Conservation (phyloP, 169 alveolate genomes). For the Cryptosporidium xiaoi region DNA sequence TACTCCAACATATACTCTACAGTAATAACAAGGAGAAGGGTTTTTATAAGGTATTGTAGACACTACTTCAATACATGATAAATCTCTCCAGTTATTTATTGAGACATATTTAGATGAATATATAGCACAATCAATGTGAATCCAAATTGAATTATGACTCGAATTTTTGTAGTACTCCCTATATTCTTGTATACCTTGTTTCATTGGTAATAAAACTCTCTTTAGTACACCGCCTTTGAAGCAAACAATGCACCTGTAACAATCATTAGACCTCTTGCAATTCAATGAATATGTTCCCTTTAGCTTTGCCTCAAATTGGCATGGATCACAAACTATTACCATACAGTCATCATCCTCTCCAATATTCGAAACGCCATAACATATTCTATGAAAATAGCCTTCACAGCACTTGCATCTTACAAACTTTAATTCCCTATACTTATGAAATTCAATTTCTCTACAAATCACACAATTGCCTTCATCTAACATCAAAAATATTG, state of each 20-base stretch:
- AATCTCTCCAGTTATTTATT: conserved; percentile 23
- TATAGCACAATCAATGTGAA: conserved; percentile 67
- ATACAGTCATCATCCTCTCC: neutral
- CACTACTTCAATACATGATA: conserved; percentile 42
- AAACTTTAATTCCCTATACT: conserved; percentile 27
- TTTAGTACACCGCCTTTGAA: conserved; percentile 16
- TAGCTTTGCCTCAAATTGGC: conserved; percentile 18
- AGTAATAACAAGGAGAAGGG: neutral
- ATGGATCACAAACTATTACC: conserved; percentile 47
- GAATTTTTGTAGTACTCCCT: neutral
- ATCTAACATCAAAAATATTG: conserved; percentile 26
- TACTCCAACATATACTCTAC: conserved; percentile 9
- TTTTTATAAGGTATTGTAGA: conserved; percentile 7
- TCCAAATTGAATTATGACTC: conserved; percentile 38
- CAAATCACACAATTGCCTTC: conserved; percentile 50
- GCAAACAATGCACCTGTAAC: conserved; percentile 47
- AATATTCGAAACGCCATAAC: conserved; percentile 34
- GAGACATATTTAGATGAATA: conserved; percentile 37
- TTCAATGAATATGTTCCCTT: conserved; percentile 28
- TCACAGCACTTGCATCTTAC: conserved; percentile 53
- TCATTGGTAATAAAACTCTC: conserved; percentile 9
- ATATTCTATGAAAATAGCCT: conserved; percentile 26
- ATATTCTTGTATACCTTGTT: neutral
- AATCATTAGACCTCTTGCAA: neutral
- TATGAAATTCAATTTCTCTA: conserved; percentile 20